phyloP scores from a whole-genome alignment of 306 rosid genomes.

The Rosa persica region DNA sequence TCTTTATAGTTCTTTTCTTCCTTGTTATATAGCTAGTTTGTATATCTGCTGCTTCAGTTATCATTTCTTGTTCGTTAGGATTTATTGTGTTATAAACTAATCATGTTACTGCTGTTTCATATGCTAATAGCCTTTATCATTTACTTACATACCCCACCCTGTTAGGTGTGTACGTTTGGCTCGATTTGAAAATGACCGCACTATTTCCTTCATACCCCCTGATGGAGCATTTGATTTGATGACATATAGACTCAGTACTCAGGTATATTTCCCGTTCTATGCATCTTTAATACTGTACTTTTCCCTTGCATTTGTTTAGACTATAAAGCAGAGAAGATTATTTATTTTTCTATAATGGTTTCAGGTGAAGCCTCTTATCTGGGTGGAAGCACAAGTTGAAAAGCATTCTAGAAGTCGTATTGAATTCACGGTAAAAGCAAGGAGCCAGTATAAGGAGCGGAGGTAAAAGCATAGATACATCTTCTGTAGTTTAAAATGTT shows the following conservation, averaged over 20 bases:
- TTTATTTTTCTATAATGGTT: background rate
- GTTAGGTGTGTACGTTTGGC: slow-evolving; percentile 92
- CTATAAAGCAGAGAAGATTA: background rate
- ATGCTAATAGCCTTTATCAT: background rate
- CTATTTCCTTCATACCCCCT: slow-evolving; percentile 84
- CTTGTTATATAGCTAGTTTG: background rate
- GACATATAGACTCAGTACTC: slow-evolving; percentile 89
- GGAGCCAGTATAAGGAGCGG: slow-evolving; percentile 91
- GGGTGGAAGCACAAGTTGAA: slow-evolving; percentile 93
- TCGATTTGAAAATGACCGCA: slow-evolving; percentile 86
- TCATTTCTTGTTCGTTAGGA: background rate
- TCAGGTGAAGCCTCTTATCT: slow-evolving; percentile 77
- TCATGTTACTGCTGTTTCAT: slow-evolving; percentile 1
- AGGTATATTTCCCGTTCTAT: slow-evolving; percentile 40
- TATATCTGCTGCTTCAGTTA: background rate
- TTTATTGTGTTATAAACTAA: background rate
- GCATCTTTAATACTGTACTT: background rate
- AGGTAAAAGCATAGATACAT: slow-evolving; percentile 41
- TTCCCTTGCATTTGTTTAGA: background rate
- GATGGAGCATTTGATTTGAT: slow-evolving; percentile 87
- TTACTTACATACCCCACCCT: slow-evolving; percentile 11
- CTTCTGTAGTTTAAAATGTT: background rate
- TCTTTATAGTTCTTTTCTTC: background rate
- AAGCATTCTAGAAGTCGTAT: slow-evolving; percentile 78
- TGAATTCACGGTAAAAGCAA: slow-evolving; percentile 70